Percentiles rank a stretch among this genome's conserved stretches.
Evolutionary conservation across 768 basidiomycete species (phyloP).

Genomic region (Tricholoma terreum): DNA sequence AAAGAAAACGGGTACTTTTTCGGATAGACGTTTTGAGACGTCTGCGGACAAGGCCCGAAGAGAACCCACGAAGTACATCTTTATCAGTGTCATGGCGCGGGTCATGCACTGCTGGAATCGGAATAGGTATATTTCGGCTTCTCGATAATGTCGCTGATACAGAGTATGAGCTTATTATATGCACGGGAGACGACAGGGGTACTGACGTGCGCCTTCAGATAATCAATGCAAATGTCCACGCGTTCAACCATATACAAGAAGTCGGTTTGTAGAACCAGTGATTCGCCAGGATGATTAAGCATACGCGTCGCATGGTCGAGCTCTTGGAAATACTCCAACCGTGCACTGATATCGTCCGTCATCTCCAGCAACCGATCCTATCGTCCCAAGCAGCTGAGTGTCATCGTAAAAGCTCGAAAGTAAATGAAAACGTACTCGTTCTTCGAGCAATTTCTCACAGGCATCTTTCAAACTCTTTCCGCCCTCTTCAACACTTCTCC

Average conservation of each 20-base stretch:
- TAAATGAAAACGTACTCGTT: conserved; percentile 58
- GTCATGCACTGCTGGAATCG: conserved; percentile 99
- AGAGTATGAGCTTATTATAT: not conserved
- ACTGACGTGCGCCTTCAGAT: conserved; percentile 81
- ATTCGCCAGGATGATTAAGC: conserved; percentile 92
- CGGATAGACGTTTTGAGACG: conserved; percentile 67
- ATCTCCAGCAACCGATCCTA: conserved; percentile 76
- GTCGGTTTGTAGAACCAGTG: conserved; percentile 84
- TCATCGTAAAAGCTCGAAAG: not conserved
- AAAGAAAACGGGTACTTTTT: conserved; percentile 50
- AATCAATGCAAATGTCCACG: conserved; percentile 92
- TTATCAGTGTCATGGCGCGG: conserved; percentile 95
- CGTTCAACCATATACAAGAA: conserved; percentile 97
- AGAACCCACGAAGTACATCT: conserved; percentile 91
- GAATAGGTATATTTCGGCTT: conserved; percentile 92
- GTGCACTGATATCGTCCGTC: conserved; percentile 77
- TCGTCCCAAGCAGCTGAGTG: not conserved
- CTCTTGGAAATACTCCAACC: conserved; percentile 92
- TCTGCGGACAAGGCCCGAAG: conserved; percentile 78
- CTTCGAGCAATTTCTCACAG: conserved; percentile 85
- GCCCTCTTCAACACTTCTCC: conserved; percentile 89
- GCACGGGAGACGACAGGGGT: not conserved
- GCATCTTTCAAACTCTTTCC: conserved; percentile 88
- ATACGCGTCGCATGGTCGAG: conserved; percentile 90
- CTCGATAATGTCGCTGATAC: conserved; percentile 79